Conservation (phyloP, 2,329 filamentous ascomycete genomes). For the Neofusicoccum ribis region DNA sequence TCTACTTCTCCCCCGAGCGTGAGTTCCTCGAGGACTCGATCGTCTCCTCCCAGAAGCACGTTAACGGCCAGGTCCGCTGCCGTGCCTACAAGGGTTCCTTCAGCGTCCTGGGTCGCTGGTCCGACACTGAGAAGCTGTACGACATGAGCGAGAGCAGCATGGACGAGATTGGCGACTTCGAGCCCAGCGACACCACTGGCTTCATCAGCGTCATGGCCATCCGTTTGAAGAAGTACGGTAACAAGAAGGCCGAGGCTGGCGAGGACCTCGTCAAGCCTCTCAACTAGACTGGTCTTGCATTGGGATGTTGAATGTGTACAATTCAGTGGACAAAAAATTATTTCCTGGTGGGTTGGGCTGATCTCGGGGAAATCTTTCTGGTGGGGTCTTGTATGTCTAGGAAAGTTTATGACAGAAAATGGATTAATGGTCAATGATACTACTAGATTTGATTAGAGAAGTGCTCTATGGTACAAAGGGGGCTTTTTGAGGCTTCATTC, state of each 20-base stretch:
- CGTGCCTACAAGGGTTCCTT: constrained; percentile 68
- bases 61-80: constrained; percentile 57
- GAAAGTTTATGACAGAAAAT: constrained; percentile 13
- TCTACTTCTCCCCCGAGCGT: constrained; percentile 70
- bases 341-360: not conserved
- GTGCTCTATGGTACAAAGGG: too few relatives aligned
- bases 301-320: not conserved
- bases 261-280: constrained; percentile 20
- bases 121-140: constrained; percentile 69
- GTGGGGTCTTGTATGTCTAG: constrained; percentile 1
- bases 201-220: constrained; percentile 73
- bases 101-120: constrained; percentile 59
- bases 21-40: constrained; percentile 67
- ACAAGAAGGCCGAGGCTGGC: constrained; percentile 20
- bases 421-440: constrained; percentile 11
- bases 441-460: not conserved
- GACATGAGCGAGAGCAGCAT: constrained; percentile 65
- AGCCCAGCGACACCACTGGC: constrained; percentile 64
- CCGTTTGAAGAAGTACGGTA: constrained; percentile 25
- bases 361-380: not conserved
- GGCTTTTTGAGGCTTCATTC: too few relatives aligned
- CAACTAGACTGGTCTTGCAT: not conserved
- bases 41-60: constrained; percentile 40
- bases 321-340: not conserved
- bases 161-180: constrained; percentile 71